Conservation (phyloP, 169 alveolate species). For the Cryptosporidium sp. region DNA sequence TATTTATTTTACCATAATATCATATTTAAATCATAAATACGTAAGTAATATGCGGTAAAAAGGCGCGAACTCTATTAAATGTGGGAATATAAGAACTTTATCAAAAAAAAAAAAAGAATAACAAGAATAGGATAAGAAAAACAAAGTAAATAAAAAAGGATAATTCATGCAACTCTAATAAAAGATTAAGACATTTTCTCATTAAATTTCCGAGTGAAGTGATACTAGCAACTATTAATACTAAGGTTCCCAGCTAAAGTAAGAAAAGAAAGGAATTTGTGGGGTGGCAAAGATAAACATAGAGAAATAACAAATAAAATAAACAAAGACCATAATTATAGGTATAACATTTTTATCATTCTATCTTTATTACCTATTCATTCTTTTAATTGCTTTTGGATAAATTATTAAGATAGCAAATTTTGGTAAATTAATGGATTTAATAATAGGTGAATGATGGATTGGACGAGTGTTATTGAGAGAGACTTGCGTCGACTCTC, state of each 20-base stretch:
- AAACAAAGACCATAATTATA: neutral
- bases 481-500: slow-evolving; percentile 74
- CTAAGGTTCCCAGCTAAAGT: neutral
- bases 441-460: slow-evolving; percentile 32
- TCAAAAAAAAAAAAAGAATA: neutral
- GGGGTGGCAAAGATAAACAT: slow-evolving; percentile 11
- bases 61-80: slow-evolving; percentile 11
- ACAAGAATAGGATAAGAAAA: neutral
- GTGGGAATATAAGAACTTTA: slow-evolving; percentile 6
- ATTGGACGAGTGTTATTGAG: slow-evolving; percentile 74
- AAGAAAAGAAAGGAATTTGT: neutral
- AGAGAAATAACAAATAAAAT: neutral
- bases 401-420: neutral
- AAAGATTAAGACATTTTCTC: neutral
- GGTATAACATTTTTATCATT: neutral
- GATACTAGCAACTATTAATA: neutral
- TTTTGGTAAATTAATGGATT: neutral
- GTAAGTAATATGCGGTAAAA: slow-evolving; percentile 40
- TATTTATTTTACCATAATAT: neutral
- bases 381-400: neutral
- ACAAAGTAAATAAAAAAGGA: neutral
- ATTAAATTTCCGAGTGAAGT: neutral
- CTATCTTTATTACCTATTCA: neutral
- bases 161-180: slow-evolving; percentile 3
- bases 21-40: neutral